These are phyloP conservation scores for Pelagophyceae sp. DNA, from an alignment of 352 stramenopile species.

Conservation along the genomic window DNA sequence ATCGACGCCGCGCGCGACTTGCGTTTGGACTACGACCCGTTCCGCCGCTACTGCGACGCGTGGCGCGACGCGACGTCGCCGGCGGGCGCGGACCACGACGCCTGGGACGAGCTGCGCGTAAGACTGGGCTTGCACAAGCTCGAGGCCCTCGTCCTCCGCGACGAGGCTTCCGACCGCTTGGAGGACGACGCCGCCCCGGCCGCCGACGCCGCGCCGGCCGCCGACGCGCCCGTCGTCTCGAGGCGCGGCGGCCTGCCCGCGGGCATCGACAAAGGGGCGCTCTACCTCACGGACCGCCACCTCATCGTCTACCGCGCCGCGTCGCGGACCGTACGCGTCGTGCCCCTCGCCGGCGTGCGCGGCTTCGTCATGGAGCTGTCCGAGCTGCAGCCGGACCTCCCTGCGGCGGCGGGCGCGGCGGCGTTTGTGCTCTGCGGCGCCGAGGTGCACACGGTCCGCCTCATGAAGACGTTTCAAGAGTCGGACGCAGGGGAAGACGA, in stretches of 20 bases:
- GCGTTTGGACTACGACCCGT: slow-evolving; percentile 21
- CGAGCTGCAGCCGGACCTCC: background rate
- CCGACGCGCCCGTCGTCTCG: background rate
- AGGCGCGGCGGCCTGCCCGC: no score
- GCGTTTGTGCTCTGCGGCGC: background rate
- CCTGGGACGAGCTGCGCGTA: slow-evolving; percentile 28
- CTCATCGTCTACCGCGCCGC: slow-evolving; percentile 23
- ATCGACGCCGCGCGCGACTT: background rate
- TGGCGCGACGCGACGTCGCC: background rate
- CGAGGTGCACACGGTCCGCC: background rate
- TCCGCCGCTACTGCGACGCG: slow-evolving; percentile 24
- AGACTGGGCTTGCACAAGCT: slow-evolving; percentile 26
- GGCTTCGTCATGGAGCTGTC: slow-evolving; percentile 23
- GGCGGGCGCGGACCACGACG: slow-evolving; percentile 1
- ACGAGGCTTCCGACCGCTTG: slow-evolving; percentile 22
- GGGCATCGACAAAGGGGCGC: background rate
- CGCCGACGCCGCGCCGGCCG: slow-evolving; percentile 10
- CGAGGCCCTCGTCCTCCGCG: slow-evolving; percentile 27
- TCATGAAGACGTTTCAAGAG: background rate
- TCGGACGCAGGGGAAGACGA: background rate
- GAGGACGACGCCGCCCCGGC: background rate
- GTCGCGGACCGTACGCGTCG: slow-evolving; percentile 15
- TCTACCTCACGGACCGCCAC: slow-evolving; percentile 31
- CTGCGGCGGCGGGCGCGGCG: background rate
- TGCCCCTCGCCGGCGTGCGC: slow-evolving; percentile 26